These are phyloP conservation scores for Termitomyces eurrhizus DNA, from an alignment of 768 basidiomycete genomes.

Conservation along the genomic window DNA sequence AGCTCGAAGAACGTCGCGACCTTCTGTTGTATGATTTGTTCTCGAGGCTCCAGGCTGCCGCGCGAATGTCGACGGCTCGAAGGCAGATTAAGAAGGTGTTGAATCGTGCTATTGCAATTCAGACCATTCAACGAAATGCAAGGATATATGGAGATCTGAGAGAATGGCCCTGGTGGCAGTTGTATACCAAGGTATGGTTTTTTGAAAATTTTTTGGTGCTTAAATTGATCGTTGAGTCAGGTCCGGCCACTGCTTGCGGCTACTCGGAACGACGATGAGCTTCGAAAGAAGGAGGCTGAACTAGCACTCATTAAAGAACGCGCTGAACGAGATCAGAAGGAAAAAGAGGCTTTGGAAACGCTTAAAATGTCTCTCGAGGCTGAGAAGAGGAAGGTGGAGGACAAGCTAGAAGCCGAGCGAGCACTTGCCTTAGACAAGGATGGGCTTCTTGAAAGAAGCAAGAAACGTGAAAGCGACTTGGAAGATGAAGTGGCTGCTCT, in stretches of 20 bases:
- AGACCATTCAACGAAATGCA: constrained; percentile 93
- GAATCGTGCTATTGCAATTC: constrained; percentile 85
- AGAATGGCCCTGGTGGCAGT: constrained; percentile 99
- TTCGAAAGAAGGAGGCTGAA: constrained; percentile 84
- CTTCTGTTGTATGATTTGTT: constrained; percentile 86
- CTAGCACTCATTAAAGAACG: constrained; percentile 75
- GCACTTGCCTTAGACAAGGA: constrained; percentile 81
- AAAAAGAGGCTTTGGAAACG: constrained; percentile 72
- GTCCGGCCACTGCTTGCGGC: constrained; percentile 91
- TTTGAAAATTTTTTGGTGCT: not conserved
- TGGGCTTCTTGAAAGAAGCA: constrained; percentile 73
- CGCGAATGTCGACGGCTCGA: constrained; percentile 81
- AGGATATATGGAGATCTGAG: constrained; percentile 83
- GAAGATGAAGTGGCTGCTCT: constrained; percentile 81
- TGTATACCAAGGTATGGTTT: constrained; percentile 79
- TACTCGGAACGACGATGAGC: constrained; percentile 88
- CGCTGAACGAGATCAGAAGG: constrained; percentile 82
- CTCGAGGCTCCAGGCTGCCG: constrained; percentile 80
- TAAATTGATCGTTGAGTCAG: constrained; percentile 30
- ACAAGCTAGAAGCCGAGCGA: constrained; percentile 80
- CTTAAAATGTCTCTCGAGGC: constrained; percentile 80
- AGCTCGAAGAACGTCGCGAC: constrained; percentile 91
- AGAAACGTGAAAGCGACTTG: constrained; percentile 78
- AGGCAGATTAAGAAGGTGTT: constrained; percentile 93
- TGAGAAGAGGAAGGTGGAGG: constrained; percentile 80